Evolutionary conservation across 306 rosid species (phyloP), one percentile per base, ranked within the genome.

Genomic region (Pyrus communis): DNA sequence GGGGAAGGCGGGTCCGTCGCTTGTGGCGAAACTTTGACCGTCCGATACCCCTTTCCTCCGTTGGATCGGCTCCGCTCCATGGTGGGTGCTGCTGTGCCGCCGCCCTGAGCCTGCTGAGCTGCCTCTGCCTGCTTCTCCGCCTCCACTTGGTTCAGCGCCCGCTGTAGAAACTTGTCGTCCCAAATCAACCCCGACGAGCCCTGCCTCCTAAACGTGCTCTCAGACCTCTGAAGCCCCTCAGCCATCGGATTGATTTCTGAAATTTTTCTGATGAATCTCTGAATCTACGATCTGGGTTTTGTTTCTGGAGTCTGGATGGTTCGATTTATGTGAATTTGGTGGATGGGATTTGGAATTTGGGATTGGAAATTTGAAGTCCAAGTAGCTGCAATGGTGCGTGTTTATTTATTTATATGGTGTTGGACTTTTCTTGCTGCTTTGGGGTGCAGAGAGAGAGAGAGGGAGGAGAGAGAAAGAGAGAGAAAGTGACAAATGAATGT

Each of bases 161-260:
- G 80, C 57, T 80, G 35, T 9, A 85, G 49, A 80, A 78, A 77
- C 76, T 87, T 84, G 80, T 90, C 88, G 76, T 87, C 89, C 97
- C 97, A 92, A 4, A 87, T 84, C 78, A 83, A 68, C 2, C 97
- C 97, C 3, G 93, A 90, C 0, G 97, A 92, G 2, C 97, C 97
- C 74, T 87, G 91, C 79, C 97, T 86, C 58, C 97, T 83, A 70
- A 87, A 92, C 9, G 97, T 87, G 75, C 91, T 87, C 23, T 82
- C 87, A 14, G 97, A 90, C 81, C 89, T 86, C 63, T 83, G 87
- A n/a, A 92, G 43, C 74, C 80, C 86, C 75, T 78, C 90, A 19
- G 78, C 87, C 96, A 89, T 83, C 2, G 3, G 73, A 55, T 73
- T 28, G 67, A 60, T 73, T 28, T 77, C 71, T 82, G 40, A 57